Conservation (phyloP, 1,284 basidiomycete species). For the Laetiporus sulphureus region DNA sequence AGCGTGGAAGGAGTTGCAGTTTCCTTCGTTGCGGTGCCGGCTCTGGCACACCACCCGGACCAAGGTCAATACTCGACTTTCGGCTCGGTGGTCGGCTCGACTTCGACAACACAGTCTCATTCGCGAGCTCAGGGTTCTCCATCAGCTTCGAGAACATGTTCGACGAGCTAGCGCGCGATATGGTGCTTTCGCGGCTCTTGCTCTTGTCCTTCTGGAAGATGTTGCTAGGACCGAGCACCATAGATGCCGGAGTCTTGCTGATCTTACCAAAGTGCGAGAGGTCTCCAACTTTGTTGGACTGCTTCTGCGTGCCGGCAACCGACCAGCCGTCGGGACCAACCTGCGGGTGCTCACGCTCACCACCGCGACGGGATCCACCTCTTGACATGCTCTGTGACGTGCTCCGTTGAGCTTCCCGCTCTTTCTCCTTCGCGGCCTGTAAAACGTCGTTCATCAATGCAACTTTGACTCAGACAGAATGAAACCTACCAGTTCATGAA, state of each 20-base stretch:
- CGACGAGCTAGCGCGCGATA: slow-evolving; percentile 73
- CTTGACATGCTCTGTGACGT: slow-evolving; percentile 61
- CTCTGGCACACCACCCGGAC: slow-evolving; percentile 27
- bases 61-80: slow-evolving; percentile 44
- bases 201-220: slow-evolving; percentile 55
- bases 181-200: slow-evolving; percentile 50
- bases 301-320: slow-evolving; percentile 58
- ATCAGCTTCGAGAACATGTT: slow-evolving; percentile 88
- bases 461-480: background rate
- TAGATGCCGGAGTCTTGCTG: slow-evolving; percentile 49
- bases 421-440: slow-evolving; percentile 49
- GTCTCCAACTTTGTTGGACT: slow-evolving; percentile 77
- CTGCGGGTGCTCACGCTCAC: slow-evolving; percentile 52
- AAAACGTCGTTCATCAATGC: background rate
- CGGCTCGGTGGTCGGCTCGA: slow-evolving; percentile 41
- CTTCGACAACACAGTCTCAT: slow-evolving; percentile 45
- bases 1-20: slow-evolving; percentile 61
- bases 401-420: slow-evolving; percentile 55
- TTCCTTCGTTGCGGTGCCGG: slow-evolving; percentile 58
- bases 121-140: slow-evolving; percentile 46
- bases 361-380: slow-evolving; percentile 83
- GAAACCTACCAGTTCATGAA: slow-evolving; percentile 74
- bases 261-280: slow-evolving; percentile 86
- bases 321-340: slow-evolving; percentile 81
- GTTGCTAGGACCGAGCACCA: slow-evolving; percentile 73